phyloP scores from a whole-genome alignment of 768 basidiomycete genomes.

The Lenzites betulinus region DNA sequence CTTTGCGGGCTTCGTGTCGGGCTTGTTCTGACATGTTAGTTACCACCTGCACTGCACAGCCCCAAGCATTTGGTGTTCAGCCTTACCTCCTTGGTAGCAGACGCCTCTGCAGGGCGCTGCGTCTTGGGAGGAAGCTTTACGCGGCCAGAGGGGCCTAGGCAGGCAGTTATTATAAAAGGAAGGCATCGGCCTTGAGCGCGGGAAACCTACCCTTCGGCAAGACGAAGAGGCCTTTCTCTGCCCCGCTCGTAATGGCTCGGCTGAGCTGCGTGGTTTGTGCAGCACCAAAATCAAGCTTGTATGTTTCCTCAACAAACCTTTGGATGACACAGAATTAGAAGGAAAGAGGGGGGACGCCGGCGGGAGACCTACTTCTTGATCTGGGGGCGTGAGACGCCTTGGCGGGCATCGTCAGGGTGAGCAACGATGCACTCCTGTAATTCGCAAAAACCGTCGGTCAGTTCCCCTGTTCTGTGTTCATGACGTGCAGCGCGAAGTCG shows the following conservation, averaged over 20 bases:
- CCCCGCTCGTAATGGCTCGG: constrained; percentile 78
- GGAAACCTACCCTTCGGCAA: constrained; percentile 77
- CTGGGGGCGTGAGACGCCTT: constrained; percentile 84
- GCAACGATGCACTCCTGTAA: constrained; percentile 79
- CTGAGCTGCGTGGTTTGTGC: constrained; percentile 80
- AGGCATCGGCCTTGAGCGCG: constrained; percentile 8
- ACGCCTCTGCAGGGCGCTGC: constrained; percentile 38
- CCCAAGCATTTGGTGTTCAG: constrained; percentile 20
- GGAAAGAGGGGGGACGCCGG: constrained; percentile 15
- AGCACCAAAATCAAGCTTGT: constrained; percentile 77
- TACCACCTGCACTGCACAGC: constrained; percentile 21
- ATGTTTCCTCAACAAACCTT: constrained; percentile 83
- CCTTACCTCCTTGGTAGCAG: constrained; percentile 61
- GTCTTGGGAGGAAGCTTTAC: constrained; percentile 73
- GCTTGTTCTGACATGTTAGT: constrained; percentile 35
- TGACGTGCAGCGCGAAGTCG: background rate
- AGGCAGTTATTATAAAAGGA: constrained; percentile 3
- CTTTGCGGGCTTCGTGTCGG: constrained; percentile 37
- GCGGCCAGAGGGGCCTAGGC: constrained; percentile 48
- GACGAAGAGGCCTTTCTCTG: constrained; percentile 79
- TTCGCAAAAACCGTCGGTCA: background rate
- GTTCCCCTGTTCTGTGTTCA: background rate
- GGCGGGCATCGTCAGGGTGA: constrained; percentile 73
- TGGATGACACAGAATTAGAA: constrained; percentile 24
- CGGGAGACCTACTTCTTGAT: constrained; percentile 81